Conservation (phyloP, 208 protist genomes). For the Phytomonas sp. region DNA sequence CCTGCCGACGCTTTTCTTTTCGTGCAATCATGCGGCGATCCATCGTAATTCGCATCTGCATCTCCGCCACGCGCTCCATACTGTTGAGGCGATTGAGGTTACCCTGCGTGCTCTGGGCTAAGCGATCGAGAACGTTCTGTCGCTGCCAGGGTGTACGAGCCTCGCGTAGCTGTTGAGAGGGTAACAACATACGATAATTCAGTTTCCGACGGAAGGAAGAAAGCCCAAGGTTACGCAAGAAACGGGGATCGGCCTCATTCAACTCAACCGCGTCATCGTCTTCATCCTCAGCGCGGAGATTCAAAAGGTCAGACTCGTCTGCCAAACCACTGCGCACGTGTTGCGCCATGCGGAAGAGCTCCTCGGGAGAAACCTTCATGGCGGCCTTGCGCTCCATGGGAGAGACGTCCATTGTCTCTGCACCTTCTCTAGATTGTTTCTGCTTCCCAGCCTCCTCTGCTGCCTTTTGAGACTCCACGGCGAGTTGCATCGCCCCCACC, state of each 20-base stretch:
- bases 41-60: constrained; percentile 69
- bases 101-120: constrained; percentile 39
- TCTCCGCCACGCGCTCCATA: constrained; percentile 63
- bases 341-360: constrained; percentile 84
- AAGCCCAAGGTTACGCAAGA: constrained; percentile 55
- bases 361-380: constrained; percentile 80
- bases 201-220: constrained; percentile 47
- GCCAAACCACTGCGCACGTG: constrained; percentile 72
- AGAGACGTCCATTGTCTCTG: constrained; percentile 28
- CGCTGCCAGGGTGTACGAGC: constrained; percentile 75
- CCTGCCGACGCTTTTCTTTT: constrained; percentile 24
- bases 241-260: constrained; percentile 77
- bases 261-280: constrained; percentile 64
- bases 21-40: constrained; percentile 69
- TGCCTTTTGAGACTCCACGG: constrained; percentile 31
- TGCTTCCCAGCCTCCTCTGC: constrained; percentile 34
- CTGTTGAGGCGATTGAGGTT: constrained; percentile 54
- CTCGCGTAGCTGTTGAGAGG: constrained; percentile 69
- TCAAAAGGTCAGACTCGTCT: constrained; percentile 73
- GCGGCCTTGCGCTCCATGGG: constrained; percentile 37
- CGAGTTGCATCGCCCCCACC: constrained; percentile 57
- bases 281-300: constrained; percentile 54
- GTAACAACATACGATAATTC: constrained; percentile 76
- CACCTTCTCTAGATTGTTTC: constrained; percentile 27
- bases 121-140: constrained; percentile 63